Evolutionary conservation across 192 early-diverging fungal species (phyloP), one percentile per base, ranked within the genome.

Genomic region (Coemansia sp.): DNA sequence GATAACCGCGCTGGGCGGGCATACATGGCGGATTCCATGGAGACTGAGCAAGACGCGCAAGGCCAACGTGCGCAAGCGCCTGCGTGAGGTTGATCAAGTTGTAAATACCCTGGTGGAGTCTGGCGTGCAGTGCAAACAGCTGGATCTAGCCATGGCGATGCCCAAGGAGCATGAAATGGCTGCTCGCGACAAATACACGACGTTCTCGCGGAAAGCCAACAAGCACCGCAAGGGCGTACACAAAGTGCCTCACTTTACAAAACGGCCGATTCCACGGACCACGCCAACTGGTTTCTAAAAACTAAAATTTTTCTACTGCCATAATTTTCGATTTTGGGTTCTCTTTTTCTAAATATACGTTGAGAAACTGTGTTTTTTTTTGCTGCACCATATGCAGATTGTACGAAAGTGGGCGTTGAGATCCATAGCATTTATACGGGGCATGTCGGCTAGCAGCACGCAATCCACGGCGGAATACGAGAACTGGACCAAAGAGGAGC

Each of bases 211-310:
- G 51, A 79, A 72, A 17, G 82, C 82, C 53, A 76, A 72, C 45
- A 81, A 83, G 32, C 82, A 90, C 59, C 84, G 88, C 53, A 92
- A 92, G 77, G 84, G 84, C 50, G 70, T 90, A 14, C 90, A 92
- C 78, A 87, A 88, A 66, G 89, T 92, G 10, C 90, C 89, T 48
- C 85, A 92, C 55, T 92, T 92, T 66, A 90, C 90, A 28, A 90
- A 90, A 66, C 82, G 83, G 37, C 82, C 88, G 12, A 80, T 86
- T 23, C 76, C 80, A 9, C 83, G 90, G 38, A 88, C 86, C 8
- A 84, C 82, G 42, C 90, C 90, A 15, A 58, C 70, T 36, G 87
- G 86, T 40, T 88, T 91, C 58, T 87, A 40, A 39, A 45, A 9
- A 26, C 2, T 5, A 34, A 34, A 34, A 34, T 6, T 34, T 34